Evolutionary conservation across 768 basidiomycete species (phyloP).

Genomic region (Psilocybe subaeruginosa): DNA sequence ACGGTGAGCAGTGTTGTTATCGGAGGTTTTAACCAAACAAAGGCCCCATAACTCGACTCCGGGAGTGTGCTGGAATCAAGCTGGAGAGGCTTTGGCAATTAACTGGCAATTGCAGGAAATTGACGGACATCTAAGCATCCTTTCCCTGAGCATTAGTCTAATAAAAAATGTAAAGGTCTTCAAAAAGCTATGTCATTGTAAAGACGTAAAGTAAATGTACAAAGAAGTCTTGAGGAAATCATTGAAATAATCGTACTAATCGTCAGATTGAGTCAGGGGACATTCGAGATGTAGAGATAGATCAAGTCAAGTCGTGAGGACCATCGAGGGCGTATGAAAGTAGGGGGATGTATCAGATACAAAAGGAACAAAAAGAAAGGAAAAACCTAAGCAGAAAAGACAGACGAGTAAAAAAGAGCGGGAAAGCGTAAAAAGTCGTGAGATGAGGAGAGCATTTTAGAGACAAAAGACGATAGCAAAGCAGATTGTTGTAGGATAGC

Average conservation of each 20-base stretch:
- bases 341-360: not conserved
- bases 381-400: constrained; percentile 1
- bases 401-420: constrained; percentile 1
- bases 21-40: constrained; percentile 2
- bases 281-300: not conserved
- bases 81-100: too few species aligned
- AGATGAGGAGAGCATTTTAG: not conserved
- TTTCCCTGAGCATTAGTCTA: too few species aligned
- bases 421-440: too few species aligned
- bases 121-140: too few species aligned
- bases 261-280: not conserved
- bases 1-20: not conserved
- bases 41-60: not conserved
- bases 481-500: constrained; percentile 16
- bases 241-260: not conserved
- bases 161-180: too few species aligned
- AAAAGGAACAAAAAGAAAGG: constrained; percentile 6
- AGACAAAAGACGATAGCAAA: constrained; percentile 19
- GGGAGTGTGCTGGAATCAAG: too few species aligned
- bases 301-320: not conserved
- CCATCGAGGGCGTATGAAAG: not conserved
- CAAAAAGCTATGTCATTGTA: not conserved
- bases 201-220: not conserved
- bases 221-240: not conserved
- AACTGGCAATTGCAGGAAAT: too few species aligned